These are phyloP conservation scores for Phytophthora crassamura DNA, from an alignment of 352 stramenopile genomes.

Conservation along the genomic window DNA sequence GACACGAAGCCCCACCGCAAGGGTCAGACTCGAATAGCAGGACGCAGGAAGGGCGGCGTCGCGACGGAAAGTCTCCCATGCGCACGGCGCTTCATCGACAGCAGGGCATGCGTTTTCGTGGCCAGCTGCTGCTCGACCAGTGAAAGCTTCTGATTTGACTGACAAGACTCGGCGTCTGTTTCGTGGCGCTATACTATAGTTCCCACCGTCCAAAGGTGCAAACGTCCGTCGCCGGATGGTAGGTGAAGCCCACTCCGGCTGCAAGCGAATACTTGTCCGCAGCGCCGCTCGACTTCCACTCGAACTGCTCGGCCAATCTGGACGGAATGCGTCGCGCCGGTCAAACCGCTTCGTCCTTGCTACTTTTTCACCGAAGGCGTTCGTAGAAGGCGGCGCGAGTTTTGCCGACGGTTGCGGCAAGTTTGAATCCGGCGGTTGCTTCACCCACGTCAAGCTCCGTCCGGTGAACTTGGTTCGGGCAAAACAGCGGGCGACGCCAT, in stretches of 20 bases:
- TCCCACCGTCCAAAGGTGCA: neutral
- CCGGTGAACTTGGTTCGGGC: constrained; percentile 4
- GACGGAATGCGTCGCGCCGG: constrained; percentile 4
- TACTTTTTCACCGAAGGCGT: constrained; percentile 7
- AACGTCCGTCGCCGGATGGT: constrained; percentile 1
- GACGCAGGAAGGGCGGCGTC: constrained; percentile 13
- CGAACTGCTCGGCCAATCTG: constrained; percentile 14
- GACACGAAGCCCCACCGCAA: neutral
- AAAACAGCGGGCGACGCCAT: constrained; percentile 21
- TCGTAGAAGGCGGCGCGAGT: constrained; percentile 4
- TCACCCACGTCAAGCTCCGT: constrained; percentile 15
- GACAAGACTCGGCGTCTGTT: constrained; percentile 18
- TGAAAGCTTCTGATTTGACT: constrained; percentile 35
- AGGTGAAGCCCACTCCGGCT: constrained; percentile 2
- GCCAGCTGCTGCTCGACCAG: constrained; percentile 9
- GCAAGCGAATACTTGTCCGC: constrained; percentile 14
- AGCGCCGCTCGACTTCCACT: neutral
- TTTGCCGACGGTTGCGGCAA: constrained; percentile 21
- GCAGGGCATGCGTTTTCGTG: constrained; percentile 25
- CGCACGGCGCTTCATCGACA: constrained; percentile 27
- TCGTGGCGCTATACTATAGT: neutral
- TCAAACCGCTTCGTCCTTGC: constrained; percentile 15
- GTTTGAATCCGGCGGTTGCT: neutral
- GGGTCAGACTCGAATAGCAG: constrained; percentile 15
- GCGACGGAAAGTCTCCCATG: constrained; percentile 12